Percentiles rank a stretch among this genome's conserved stretches.
Conservation (phyloP, 2,329 filamentous ascomycete genomes). For the Diplodia sapinea region DNA sequence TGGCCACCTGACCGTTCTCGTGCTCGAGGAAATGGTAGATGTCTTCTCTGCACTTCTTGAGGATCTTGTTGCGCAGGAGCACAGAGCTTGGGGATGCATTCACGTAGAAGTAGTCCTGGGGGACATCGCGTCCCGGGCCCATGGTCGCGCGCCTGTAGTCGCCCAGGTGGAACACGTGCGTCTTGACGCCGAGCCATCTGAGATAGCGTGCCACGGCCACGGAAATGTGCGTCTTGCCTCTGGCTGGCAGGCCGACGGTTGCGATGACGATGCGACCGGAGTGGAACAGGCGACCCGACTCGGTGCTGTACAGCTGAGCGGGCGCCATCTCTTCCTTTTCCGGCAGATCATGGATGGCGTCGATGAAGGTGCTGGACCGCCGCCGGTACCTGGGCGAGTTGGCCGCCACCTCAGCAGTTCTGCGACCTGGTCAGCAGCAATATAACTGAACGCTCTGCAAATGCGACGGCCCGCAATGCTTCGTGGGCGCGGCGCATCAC, state of each 20-base stretch:
- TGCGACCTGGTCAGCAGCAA: slow-evolving; percentile 46
- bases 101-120: slow-evolving; percentile 97
- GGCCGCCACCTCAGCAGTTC: slow-evolving; percentile 88
- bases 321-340: slow-evolving; percentile 86
- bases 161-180: slow-evolving; percentile 94
- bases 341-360: slow-evolving; percentile 92
- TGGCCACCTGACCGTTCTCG: slow-evolving; percentile 96
- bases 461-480: neutral
- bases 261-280: slow-evolving; percentile 97
- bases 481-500: slow-evolving; percentile 17
- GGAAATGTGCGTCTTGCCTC: slow-evolving; percentile 97
- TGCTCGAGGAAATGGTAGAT: slow-evolving; percentile 96
- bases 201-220: slow-evolving; percentile 94
- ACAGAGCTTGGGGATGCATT: slow-evolving; percentile 91
- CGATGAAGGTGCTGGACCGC: slow-evolving; percentile 93
- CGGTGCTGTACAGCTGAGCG: slow-evolving; percentile 96
- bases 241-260: slow-evolving; percentile 91
- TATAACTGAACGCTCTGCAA: neutral
- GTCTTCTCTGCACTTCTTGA: slow-evolving; percentile 96
- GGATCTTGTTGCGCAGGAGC: slow-evolving; percentile 93
- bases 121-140: slow-evolving; percentile 80
- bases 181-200: slow-evolving; percentile 97
- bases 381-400: slow-evolving; percentile 89
- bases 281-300: slow-evolving; percentile 95
- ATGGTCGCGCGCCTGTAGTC: slow-evolving; percentile 95